A percentile compares a stretch with the other conserved stretches of the same genome.
Conservation (phyloP, 371 early-diverging fungal species). For the Mortierella sp. region DNA sequence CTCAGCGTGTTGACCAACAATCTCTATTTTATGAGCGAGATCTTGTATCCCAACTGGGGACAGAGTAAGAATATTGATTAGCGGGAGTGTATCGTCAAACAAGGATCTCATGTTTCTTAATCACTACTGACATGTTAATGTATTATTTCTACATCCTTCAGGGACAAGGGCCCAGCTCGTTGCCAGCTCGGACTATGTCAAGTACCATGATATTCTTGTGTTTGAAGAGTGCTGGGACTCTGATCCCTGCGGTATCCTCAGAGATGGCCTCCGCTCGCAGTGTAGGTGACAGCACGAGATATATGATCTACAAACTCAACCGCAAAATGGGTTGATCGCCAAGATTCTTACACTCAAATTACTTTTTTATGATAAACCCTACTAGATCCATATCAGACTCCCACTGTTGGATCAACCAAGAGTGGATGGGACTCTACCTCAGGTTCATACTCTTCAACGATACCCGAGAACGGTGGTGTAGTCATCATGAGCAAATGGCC, state of each 20-base stretch:
- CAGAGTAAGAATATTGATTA: constrained; percentile 30
- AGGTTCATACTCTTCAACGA: constrained; percentile 29
- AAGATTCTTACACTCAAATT: neutral
- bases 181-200: constrained; percentile 37
- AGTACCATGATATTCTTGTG: constrained; percentile 45
- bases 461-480: constrained; percentile 48
- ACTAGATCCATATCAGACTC: constrained; percentile 48
- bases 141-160: constrained; percentile 1
- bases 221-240: constrained; percentile 41
- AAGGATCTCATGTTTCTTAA: too few species aligned
- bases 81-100: too few species aligned
- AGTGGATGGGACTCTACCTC: constrained; percentile 53
- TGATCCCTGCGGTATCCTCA: constrained; percentile 23
- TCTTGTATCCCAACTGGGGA: constrained; percentile 53
- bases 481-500: constrained; percentile 54
- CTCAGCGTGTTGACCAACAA: constrained; percentile 50
- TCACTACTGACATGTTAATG: neutral
- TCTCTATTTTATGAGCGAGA: constrained; percentile 38
- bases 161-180: constrained; percentile 34
- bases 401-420: constrained; percentile 41
- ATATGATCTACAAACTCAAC: neutral
- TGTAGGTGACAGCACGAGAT: constrained; percentile 27
- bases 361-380: neutral
- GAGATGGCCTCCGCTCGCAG: constrained; percentile 32
- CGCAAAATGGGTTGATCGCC: neutral